phyloP scores from a whole-genome alignment of 352 stramenopile species.

The Phytophthora cajani region DNA sequence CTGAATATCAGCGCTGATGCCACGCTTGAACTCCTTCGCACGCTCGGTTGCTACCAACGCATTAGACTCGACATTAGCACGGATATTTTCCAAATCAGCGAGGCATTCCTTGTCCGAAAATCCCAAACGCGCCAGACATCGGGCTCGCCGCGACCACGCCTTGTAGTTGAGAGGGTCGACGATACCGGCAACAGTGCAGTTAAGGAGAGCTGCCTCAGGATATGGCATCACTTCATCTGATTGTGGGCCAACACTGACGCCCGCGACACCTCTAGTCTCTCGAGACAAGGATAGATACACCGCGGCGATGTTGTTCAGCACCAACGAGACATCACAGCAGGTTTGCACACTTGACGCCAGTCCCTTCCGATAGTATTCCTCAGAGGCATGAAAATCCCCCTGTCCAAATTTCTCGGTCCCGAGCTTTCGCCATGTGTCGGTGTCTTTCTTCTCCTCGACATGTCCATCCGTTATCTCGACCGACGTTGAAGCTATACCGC shows the following conservation, averaged over 20 bases:
- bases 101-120: slow-evolving; percentile 15
- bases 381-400: slow-evolving; percentile 8
- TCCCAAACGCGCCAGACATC: slow-evolving; percentile 20
- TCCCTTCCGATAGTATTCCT: slow-evolving; percentile 23
- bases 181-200: slow-evolving; percentile 37
- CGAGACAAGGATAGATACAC: slow-evolving; percentile 23
- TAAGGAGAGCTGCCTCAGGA: slow-evolving; percentile 28
- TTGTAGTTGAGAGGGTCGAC: slow-evolving; percentile 39
- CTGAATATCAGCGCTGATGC: slow-evolving; percentile 11
- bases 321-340: slow-evolving; percentile 17
- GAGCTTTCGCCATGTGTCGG: slow-evolving; percentile 21
- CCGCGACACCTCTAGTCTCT: neutral
- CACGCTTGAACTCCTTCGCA: slow-evolving; percentile 17
- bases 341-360: slow-evolving; percentile 2
- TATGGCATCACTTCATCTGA: neutral
- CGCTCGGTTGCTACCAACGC: neutral
- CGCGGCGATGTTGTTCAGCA: slow-evolving; percentile 38
- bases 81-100: slow-evolving; percentile 17
- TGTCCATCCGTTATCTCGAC: slow-evolving; percentile 3
- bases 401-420: slow-evolving; percentile 18
- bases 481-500: neutral
- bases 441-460: neutral
- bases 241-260: neutral
- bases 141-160: slow-evolving; percentile 28
- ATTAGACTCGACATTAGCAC: slow-evolving; percentile 3